These are phyloP conservation scores for Naegleria fowleri DNA, from an alignment of 208 protist genomes.

Conservation along the genomic window DNA sequence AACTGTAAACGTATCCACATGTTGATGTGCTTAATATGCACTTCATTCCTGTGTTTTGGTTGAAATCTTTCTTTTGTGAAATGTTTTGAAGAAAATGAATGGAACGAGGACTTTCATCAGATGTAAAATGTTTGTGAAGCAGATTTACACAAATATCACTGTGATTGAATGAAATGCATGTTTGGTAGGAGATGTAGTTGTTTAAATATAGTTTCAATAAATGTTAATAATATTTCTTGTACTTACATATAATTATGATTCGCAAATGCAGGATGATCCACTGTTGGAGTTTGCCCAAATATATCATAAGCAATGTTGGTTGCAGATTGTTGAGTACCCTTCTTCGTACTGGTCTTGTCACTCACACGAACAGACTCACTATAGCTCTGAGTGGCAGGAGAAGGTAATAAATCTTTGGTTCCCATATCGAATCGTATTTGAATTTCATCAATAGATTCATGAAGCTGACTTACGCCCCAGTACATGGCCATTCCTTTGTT, in stretches of 20 bases:
- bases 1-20: background rate
- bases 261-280: conserved; percentile 1
- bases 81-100: conserved; percentile 22
- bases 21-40: background rate
- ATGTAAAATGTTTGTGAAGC: background rate
- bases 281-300: background rate
- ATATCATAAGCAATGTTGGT: background rate
- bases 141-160: background rate
- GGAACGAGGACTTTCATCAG: background rate
- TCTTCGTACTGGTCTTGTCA: background rate
- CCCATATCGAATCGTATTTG: background rate
- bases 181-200: no score
- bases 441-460: background rate
- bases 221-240: no score
- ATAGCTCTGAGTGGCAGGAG: background rate
- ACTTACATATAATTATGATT: conserved; percentile 18
- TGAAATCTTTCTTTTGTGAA: background rate
- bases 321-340: background rate
- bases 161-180: no score
- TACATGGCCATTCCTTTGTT: background rate
- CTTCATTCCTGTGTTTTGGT: background rate
- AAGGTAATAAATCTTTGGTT: background rate
- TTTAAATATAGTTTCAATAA: no score
- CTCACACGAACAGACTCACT: background rate
- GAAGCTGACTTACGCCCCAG: background rate